Base-by-base conservation (phyloP, 768 basidiomycete genomes). In the Tylopilus sp. region DNA sequence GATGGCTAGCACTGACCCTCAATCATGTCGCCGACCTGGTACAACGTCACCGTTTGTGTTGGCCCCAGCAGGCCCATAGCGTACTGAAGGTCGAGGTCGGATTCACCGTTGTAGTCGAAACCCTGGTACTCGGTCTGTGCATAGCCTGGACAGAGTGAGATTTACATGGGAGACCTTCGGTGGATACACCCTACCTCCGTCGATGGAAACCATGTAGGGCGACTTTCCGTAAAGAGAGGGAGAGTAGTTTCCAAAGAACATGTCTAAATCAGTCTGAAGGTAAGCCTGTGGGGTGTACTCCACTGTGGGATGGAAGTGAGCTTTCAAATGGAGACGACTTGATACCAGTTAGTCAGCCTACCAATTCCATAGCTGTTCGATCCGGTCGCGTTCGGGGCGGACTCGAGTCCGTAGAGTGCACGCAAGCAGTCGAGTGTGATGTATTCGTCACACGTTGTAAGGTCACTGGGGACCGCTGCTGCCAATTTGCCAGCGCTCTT, bases 211-310 rank as follows among this genome's bases (percentile, higher is more conserved):
- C 39, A 73, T n/a, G 23, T 48, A 40, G 7, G 73, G 73, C 10
- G 55, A 25, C 44, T 57, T 57, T 22, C 64, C 69, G 23, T 2
- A 65, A 56, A 28, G 62, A 2, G 23, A 49, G 36, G 46, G 66
- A 39, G 38, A 57, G 30, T 55, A 58, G 35, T 10, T 49, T 4
- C 68, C 69, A 71, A 28, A 28, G 40, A 72, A 73, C 64, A 72
- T 51, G 21, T 69, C 35, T 17, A 70, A 30, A 49, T 71, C 71
- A 18, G 57, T 57, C 13, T 57, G 53, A 18, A 69, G 46, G 46
- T 61, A 70, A 12, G 68, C 61, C 47, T 66, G 6, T 28, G 71
- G 72, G 6, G 68, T 62, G 48, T 63, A 73, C 47, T 73, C 72
- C 47, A 63, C 70, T 70, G 51, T 6, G 31, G 2, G 12, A 35